These are phyloP conservation scores for Phylloporus sp. DNA, from an alignment of 1,284 basidiomycete genomes.

Conservation along the genomic window DNA sequence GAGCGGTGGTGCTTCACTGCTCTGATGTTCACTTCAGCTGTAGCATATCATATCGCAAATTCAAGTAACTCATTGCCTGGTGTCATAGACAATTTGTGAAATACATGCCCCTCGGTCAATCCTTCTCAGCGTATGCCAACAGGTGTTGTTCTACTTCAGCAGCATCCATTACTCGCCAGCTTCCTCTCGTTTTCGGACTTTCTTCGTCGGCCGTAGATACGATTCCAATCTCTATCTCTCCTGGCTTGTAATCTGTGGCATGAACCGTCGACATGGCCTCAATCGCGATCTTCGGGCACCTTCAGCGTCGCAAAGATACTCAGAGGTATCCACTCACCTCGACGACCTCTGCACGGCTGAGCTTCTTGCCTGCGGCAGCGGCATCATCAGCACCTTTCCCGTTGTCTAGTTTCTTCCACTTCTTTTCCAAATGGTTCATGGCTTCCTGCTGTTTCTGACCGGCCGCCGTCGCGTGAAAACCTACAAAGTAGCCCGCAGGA, in stretches of 20 bases:
- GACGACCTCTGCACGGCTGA: conserved; percentile 74
- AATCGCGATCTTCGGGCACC: conserved; percentile 80
- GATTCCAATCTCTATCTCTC: conserved; percentile 87
- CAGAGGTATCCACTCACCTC: conserved; percentile 59
- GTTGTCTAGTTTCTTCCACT: conserved; percentile 93
- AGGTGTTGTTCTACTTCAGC: conserved; percentile 86
- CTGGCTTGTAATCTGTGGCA: conserved; percentile 94
- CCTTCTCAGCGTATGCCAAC: conserved; percentile 92
- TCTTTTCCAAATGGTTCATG: conserved; percentile 98
- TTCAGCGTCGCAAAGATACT: conserved; percentile 13
- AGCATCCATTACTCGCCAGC: conserved; percentile 85
- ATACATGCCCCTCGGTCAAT: conserved; percentile 48
- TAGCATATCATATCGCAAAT: not conserved
- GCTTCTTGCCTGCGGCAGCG: conserved; percentile 64
- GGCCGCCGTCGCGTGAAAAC: conserved; percentile 95
- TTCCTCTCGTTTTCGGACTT: conserved; percentile 63
- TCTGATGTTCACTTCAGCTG: conserved; percentile 31
- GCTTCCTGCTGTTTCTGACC: conserved; percentile 99
- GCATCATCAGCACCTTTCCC: conserved; percentile 78
- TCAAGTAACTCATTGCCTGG: not conserved
- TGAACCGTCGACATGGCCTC: conserved; percentile 93
- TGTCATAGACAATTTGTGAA: conserved; percentile 5
- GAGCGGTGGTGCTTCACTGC: conserved; percentile 75
- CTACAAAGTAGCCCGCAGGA: conserved; percentile 98
- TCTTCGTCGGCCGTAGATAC: conserved; percentile 77